Evolutionary conservation across 2,329 filamentous ascomycete genomes (phyloP), one percentile per base, ranked within the genome.

Genomic region (Fusarium tupiense): DNA sequence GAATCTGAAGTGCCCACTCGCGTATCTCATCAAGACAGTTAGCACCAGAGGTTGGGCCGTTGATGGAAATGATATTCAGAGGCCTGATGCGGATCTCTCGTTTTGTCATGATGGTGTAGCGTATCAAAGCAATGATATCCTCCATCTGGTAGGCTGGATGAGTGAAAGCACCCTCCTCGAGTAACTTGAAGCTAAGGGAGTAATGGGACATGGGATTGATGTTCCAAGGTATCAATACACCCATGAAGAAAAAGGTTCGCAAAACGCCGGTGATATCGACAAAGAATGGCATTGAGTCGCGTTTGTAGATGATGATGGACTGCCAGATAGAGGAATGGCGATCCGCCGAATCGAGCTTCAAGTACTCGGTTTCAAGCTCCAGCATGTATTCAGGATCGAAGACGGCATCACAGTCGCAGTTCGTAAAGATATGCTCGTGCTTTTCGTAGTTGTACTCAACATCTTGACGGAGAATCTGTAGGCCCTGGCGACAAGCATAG

Each of bases 211-310:
- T 74, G 33, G 71, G 71, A 8, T 74, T 74, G 38, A 74, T 74
- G 35, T 74, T 74, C 71, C 71, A 74, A 2, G 75, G 75, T 20
- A 77, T 77, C 41, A 77, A 50, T 44, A 77, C 58, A 17, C 75
- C 75, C 74, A 77, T 77, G 33, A 77, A 77, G 72, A 77, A 77
- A 43, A 77, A 77, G 13, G 74, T 77, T 19, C 74, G 65, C 52
- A 77, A 59, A 56, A 77, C 71, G 19, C 75, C 75, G 9, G 75
- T 77, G 9, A 77, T 77, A 17, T 77, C 74, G 5, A 77, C 75
- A 60, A 77, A 77, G 65, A 77, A 77, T 5, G 75, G 75, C 75
- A 77, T 77, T 0, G 75, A 75, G 38, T 77, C 63, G 31, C 74
- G 70, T 57, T 74, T 77, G 63, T 77, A 77, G 44, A 75, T 46